phyloP scores from a whole-genome alignment of 177 flowering plant species.

The Viscum album region DNA sequence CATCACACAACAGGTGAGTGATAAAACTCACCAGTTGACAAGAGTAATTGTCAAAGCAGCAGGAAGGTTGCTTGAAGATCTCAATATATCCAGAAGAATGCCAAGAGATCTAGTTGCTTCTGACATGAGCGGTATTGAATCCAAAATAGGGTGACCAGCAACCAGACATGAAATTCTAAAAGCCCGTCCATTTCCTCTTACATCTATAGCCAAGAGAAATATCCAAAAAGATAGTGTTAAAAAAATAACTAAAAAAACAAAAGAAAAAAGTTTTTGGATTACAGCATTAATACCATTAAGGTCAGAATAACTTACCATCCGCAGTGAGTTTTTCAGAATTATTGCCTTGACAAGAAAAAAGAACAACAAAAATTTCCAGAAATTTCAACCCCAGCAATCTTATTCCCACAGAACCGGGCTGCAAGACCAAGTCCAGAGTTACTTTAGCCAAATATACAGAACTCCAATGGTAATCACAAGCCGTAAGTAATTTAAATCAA shows the following conservation, averaged over 20 bases:
- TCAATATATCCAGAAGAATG: conserved; percentile 51
- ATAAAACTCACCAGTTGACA: conserved; percentile 65
- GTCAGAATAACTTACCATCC: conserved; percentile 43
- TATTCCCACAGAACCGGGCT: conserved; percentile 59
- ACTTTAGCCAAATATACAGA: neutral
- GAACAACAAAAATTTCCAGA: conserved; percentile 56
- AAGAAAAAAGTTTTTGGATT: too few species aligned
- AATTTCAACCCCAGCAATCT: conserved; percentile 80
- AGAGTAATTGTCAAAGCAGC: conserved; percentile 53
- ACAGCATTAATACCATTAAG: neutral
- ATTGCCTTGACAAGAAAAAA: conserved; percentile 47
- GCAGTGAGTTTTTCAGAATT: conserved; percentile 28
- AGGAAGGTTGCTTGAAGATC: conserved; percentile 40
- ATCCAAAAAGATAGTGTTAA: neutral
- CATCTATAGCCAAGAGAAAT: conserved; percentile 13
- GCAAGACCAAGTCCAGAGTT: conserved; percentile 17
- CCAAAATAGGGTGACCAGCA: conserved; percentile 64
- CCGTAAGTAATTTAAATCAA: conserved; percentile 9
- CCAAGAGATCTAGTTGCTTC: conserved; percentile 57
- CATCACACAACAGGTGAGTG: conserved; percentile 23
- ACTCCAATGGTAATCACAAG: neutral
- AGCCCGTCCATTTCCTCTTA: conserved; percentile 29
- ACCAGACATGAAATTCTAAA: conserved; percentile 66
- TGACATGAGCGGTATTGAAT: conserved; percentile 37
- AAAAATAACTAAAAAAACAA: neutral